A percentile compares a stretch with the other conserved stretches of the same genome.
Evolutionary conservation across 129 eudicot species (phyloP).

Genomic region (Helichrysum umbraculigerum): DNA sequence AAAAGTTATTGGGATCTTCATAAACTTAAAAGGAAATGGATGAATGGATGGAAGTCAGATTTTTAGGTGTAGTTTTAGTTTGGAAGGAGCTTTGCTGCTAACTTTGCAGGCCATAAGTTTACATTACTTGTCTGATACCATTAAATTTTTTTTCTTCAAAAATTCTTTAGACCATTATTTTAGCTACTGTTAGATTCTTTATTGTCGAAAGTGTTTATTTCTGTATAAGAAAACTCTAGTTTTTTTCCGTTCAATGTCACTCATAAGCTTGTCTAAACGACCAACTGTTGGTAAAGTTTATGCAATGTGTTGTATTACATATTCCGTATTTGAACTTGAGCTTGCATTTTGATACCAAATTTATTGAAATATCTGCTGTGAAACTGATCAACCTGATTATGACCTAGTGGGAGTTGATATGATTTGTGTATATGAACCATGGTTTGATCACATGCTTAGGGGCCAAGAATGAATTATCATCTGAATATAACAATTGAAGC

Average conservation of each 20-base stretch:
- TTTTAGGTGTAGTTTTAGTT: slow-evolving; percentile 30
- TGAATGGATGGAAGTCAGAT: slow-evolving; percentile 28
- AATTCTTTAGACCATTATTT: slow-evolving; percentile 24
- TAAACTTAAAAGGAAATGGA: slow-evolving; percentile 15
- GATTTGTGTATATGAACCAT: not conserved
- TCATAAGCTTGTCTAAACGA: slow-evolving; percentile 15
- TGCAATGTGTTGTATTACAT: not conserved
- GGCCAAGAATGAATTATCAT: not conserved
- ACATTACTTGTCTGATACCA: slow-evolving; percentile 33
- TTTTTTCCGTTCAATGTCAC: not conserved
- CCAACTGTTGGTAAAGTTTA: slow-evolving; percentile 18
- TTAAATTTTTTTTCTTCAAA: slow-evolving; percentile 4
- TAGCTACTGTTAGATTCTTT: slow-evolving; percentile 15
- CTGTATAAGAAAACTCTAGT: slow-evolving; percentile 23
- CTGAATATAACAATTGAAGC: not conserved
- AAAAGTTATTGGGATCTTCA: slow-evolving; percentile 32
- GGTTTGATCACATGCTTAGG: not conserved
- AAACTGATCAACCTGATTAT: not conserved
- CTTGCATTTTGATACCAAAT: not conserved
- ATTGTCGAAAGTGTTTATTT: not conserved
- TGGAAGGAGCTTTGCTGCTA: slow-evolving; percentile 39
- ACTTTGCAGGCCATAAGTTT: slow-evolving; percentile 45
- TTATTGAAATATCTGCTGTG: not conserved
- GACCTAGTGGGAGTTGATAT: not conserved
- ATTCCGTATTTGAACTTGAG: slow-evolving; percentile 3